These are phyloP conservation scores for Cladophialophora immunda DNA, from an alignment of 2,329 filamentous ascomycete species.

Conservation along the genomic window DNA sequence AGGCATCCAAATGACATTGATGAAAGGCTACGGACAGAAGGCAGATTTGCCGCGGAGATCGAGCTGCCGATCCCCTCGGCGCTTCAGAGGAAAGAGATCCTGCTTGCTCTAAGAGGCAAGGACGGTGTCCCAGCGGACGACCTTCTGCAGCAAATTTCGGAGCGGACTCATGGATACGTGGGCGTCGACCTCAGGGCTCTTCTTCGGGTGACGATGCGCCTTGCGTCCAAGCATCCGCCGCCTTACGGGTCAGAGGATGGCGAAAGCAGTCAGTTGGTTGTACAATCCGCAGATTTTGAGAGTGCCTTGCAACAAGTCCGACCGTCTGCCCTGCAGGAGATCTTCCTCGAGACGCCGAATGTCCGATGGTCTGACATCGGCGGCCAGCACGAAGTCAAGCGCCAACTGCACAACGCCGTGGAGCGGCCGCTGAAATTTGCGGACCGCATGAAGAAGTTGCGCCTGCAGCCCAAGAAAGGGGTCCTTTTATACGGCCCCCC, in stretches of 20 bases:
- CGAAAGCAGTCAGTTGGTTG: background rate
- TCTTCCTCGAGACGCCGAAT: constrained; percentile 86
- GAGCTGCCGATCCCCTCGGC: constrained; percentile 80
- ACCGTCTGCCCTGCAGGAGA: constrained; percentile 86
- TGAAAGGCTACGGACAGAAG: constrained; percentile 68
- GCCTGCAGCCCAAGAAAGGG: constrained; percentile 74
- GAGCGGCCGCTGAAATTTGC: constrained; percentile 66
- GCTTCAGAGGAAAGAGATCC: constrained; percentile 74
- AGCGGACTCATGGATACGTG: constrained; percentile 87
- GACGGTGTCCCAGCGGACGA: constrained; percentile 59
- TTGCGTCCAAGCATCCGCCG: constrained; percentile 23
- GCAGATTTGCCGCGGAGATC: constrained; percentile 73
- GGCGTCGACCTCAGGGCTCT: constrained; percentile 77
- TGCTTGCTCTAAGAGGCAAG: constrained; percentile 66
- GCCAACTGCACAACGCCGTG: constrained; percentile 64
- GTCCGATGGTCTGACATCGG: constrained; percentile 89
- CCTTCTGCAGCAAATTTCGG: constrained; percentile 69
- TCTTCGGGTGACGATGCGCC: constrained; percentile 58
- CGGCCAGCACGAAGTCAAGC: constrained; percentile 80
- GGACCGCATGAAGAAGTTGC: constrained; percentile 59
- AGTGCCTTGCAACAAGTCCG: constrained; percentile 73
- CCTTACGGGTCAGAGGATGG: background rate
- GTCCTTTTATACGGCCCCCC: constrained; percentile 91
- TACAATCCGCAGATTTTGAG: constrained; percentile 64
- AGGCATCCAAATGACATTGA: constrained; percentile 78